Base-by-base conservation (phyloP, 306 rosid species). In the Datisca glomerata region DNA sequence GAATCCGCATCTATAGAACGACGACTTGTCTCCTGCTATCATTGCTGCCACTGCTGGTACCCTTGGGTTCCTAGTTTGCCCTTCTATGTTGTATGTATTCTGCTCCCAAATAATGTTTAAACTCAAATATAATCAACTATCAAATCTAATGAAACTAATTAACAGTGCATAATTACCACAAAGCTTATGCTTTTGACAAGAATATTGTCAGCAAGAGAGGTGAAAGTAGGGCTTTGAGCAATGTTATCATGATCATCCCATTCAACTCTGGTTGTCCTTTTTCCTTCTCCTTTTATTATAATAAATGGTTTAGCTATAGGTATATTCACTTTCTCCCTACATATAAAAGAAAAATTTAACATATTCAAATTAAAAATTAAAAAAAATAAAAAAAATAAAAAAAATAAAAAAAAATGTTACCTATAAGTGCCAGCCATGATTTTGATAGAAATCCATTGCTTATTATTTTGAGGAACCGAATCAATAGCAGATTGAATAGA, bases 211-310 rank as follows among this genome's bases (percentile, higher is more conserved):
- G 96, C 93, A 21, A 18, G 17, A 31, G 72, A 40, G 7, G 53
- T 9, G 45, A 87, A 87, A 4, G 96, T 79, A 13, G 94, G 72
- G 55, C 93, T 79, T 37, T 69, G 56, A 3, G 45, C 55, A n/a
- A 46, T 21, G 2, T 57, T 19, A 2, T 27, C 49, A 60, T 79
- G 92, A 31, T 82, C 94, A 32, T 53, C 64, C 96, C 93, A 87
- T 9, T 66, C 78, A 22, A 87, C 72, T 5, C 45, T 14, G 1
- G 94, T 82, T 12, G 7, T 65, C 14, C 19, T 64, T 60, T 33
- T 63, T 31, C 77, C 72, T 33, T 36, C 55, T 42, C 96, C 96
- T 65, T 65, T 49, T 7, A 87, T 36, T 21, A 76, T 34, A 8
- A 87, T 73, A 33, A 55, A 49, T 12, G 85, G 93, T 60, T 82